Evolutionary conservation across 345 rosid species (phyloP), one percentile per base, ranked within the genome.

Genomic region (Euphorbia peplus): DNA sequence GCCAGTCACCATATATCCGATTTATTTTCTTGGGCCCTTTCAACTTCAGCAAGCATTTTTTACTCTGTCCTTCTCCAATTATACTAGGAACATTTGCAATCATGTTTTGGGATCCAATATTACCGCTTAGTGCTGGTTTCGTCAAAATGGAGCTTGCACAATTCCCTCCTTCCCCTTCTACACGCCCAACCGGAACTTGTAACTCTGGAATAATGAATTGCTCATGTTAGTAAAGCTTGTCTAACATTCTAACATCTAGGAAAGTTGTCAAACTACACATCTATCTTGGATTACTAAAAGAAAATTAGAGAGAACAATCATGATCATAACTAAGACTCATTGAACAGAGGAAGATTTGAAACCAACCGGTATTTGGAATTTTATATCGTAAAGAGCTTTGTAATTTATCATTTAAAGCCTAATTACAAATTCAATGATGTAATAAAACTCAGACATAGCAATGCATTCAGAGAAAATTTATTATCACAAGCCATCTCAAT

Each of bases 1-100:
- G 88, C 99, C 99, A 95, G 56, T 95, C 98, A 5, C 82, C 99
- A 70, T 95, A 95, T 41, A 95, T 91, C 51, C 85, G 74, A 47
- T 95, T 87, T 59, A 95, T 87, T 77, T 91, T 95, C 97, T 83
- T 88, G 26, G 78, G 78, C 56, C 87, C 92, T 56, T 88, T 95
- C 93, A 90, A 88, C 74, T 87, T 95, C 67, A 87, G 75, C 53
- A 88, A 68, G 70, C 86, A 82, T 72, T 85, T 85, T 84, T 84
- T 95, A 41, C 78, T 63, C 44, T 75, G 75, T 15, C 73, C 80
- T 79, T 89, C 90, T 26, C 88, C 97, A 39, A 67, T 70, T 7
- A 73, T 67, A 18, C 66, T 58, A 64, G 84, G 83, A 58, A 77
- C 73, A 63, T 52, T 78, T 7, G 54, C 71, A 50, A 71, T 35